Conservation (phyloP, 1,139 yeast genomes). For the Zhuliangozyma blackwelliae region DNA sequence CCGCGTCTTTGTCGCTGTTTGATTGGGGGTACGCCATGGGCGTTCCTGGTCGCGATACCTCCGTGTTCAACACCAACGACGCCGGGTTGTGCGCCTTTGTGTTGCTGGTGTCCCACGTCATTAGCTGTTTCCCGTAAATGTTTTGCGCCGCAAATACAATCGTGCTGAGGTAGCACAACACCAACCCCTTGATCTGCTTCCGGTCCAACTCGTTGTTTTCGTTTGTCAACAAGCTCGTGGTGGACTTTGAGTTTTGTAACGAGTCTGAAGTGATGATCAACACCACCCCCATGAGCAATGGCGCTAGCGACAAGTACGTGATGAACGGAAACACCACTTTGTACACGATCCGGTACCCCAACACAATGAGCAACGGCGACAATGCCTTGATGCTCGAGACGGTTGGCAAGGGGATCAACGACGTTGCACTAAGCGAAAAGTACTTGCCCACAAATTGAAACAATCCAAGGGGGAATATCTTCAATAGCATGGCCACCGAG, state of each 20-base stretch:
- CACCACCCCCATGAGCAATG: constrained; percentile 36
- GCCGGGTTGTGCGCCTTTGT: constrained; percentile 18
- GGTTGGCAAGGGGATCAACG: constrained; percentile 36
- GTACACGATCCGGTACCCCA: constrained; percentile 32
- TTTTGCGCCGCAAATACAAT: constrained; percentile 38
- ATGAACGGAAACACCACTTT: constrained; percentile 28
- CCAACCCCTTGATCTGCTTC: constrained; percentile 25
- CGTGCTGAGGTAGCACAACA: constrained; percentile 28
- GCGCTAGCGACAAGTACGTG: constrained; percentile 34
- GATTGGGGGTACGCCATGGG: constrained; percentile 6
- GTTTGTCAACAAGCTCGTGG: constrained; percentile 7
- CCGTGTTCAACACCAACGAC: constrained; percentile 26
- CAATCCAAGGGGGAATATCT: constrained; percentile 35
- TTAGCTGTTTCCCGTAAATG: constrained; percentile 38
- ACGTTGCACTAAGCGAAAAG: constrained; percentile 36
- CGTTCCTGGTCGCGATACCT: constrained; percentile 15
- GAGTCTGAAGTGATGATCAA: constrained; percentile 32
- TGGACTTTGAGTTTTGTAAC: constrained; percentile 7
- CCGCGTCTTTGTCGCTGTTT: too few species aligned
- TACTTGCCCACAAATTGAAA: constrained; percentile 37
- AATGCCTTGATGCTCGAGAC: constrained; percentile 39
- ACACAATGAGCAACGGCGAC: constrained; percentile 35
- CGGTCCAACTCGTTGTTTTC: constrained; percentile 14
- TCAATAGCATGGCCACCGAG: constrained; percentile 17
- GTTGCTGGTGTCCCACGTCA: constrained; percentile 28